Base-by-base conservation (phyloP, 169 alveolate species). In the Plasmodium berghei region DNA sequence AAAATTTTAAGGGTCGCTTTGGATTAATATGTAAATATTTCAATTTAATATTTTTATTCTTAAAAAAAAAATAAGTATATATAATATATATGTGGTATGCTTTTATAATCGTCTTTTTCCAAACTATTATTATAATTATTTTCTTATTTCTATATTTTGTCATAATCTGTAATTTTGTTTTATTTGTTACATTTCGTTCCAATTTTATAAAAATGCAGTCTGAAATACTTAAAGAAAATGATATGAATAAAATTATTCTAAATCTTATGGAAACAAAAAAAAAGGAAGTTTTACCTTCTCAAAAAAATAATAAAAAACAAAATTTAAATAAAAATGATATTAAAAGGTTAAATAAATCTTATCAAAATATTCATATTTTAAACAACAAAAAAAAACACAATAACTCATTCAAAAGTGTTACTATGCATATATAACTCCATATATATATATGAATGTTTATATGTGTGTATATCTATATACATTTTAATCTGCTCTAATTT, bases 221-320 rank as follows among this genome's bases (percentile, higher is more conserved):
- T 10, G 42, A 61, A 5, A 45, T 63, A 14, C 48, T 75, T 20
- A 75, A 75, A 45, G 88, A 75, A 40, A 63, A 54, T 14, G 88
- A 75, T 20, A 62, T 75, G 20, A 75, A 75, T 14, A 49, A 75
- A 4, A 75, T 75, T 63, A 75, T 75, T 45, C 26, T 75, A 67
- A 54, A 55, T 26, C 28, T 75, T 10, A 75, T 75, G 74, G 66
- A 75, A 9, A 62, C 28, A n/a, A 42, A 75, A 20, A 75, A 75
- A 54, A 75, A 48, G 24, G 61, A 64, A 46, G 52, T 42, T 5
- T 34, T 46, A 34, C 64, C 55, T 16, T 14, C 48, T 20, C 45
- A 61, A 66, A 74, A 49, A 64, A 77, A 46, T 34, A 12, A 9
- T 18, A 40, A 66, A 64, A 64, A 77, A 58, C 71, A 42, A 9